Base-by-base conservation (phyloP, 768 basidiomycete genomes). In the Exidia glandulosa region DNA sequence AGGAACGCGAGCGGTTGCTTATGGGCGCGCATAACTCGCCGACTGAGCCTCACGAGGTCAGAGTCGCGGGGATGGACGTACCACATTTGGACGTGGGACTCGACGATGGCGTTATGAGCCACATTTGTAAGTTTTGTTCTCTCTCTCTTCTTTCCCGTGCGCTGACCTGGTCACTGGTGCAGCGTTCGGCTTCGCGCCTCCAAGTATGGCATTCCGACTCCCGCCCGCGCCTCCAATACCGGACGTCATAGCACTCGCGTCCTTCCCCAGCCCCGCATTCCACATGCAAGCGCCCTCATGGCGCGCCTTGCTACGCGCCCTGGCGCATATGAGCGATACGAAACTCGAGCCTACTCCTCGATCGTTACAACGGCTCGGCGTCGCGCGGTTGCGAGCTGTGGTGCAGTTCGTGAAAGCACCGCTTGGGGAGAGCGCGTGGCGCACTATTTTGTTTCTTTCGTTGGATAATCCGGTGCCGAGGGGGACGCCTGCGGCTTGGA, bases 371-470 rank as follows among this genome's bases (percentile, higher is more conserved):
- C 25, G 30, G 50, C 50, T 54, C 25, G 50, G 50, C 25, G 50
- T 23, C 50, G 50, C 50, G 57, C 79, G 78, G 61, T 72, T 92
- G 50, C 84, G 90, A 45, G 84, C 84, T 0, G 86, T 91, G 0
- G 72, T 92, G 59, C 89, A 91, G 66, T 89, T 91, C 65, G 77
- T 89, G 56, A 87, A 84, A 76, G 89, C 88, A 64, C 81, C 86
- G 65, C 81, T 78, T 37, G 66, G 76, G 23, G 77, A 84, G 0
- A 66, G 72, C 3, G 81, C 84, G 19, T 92, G 90, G 90, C 79
- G 85, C 58, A 84, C 84, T 10, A 73, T 91, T 25, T 69, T 91
- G 16, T 91, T 88, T 78, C 82, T 92, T 64, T 85, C 86, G 1
- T 80, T 88, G 58, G 90, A 92, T 66, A 76, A 83, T 65, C 82